Base-by-base conservation (phyloP, 2,329 filamentous ascomycete species). In the Colletotrichum gloeosporioides region DNA sequence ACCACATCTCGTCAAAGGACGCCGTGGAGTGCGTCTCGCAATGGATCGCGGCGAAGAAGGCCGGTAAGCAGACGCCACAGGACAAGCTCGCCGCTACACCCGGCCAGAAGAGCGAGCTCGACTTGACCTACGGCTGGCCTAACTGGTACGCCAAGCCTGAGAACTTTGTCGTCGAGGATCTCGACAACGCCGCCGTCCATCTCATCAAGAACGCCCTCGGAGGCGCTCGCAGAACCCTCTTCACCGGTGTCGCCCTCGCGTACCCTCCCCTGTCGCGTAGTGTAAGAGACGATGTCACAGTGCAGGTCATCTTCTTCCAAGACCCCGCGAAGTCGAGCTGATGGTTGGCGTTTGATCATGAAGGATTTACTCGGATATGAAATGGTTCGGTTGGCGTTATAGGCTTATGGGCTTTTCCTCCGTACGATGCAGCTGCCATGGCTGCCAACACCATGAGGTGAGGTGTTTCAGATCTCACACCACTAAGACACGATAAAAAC, bases 161-260 rank as follows among this genome's bases (percentile, higher is more conserved):
- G 78, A 90, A 93, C 66, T 95, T 95, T 77, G 92, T 94, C 1
- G 92, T 95, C 6, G 92, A 95, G 82, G 95, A 97, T 81, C 72
- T 85, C 5, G 73, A 76, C 59, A 97, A 96, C 80, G 95, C 91
- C 8, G 95, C 95, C 0, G 96, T 95, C 1, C 95, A 96, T 84
- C 88, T 97, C 53, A 91, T 96, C 57, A 91, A 95, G 77, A 98
- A 97, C 81, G 94, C 94, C 1, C 90, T 97, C 16, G 95, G 95
- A 53, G 95, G 95, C 6, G 93, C 91, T 75, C 91, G 96, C 79
- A 89, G 90, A 78, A 93, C 95, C 80, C 91, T 95, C 88, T 87
- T 97, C 29, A 92, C 92, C 78, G 95, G 94, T 6, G 73, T 39
- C n/a, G 85, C 95, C 65, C 86, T 96, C 80, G 95, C 94, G 2